Evolutionary conservation across 1,284 basidiomycete species (phyloP), one percentile per base, ranked within the genome.

Genomic region (Rhodofomes roseus): DNA sequence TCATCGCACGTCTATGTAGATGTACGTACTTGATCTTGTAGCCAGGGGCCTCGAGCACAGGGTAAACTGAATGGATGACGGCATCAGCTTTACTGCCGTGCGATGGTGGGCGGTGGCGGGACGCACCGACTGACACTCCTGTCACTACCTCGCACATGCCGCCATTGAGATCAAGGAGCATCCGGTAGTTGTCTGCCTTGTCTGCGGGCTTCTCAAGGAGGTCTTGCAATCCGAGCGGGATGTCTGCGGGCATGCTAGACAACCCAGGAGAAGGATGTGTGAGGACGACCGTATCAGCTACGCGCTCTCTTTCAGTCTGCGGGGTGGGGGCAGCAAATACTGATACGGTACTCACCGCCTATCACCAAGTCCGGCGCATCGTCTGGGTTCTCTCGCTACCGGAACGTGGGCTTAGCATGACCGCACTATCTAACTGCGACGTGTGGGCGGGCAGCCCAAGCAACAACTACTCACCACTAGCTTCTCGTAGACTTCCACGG

Each of bases 341-440:
- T n/a, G n/a, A n/a, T n/a, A n/a, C n/a, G n/a, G 25, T 23, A 68
- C 81, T 55, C 50, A 92, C 93, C 93, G 62, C 86, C 90, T 64
- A 99, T 98, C 50, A 98, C 95, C 25, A 98, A 82, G 74, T 98
- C 96, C 2, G 96, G 95, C 1, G 93, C 82, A 69, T 96, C 85
- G 22, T 93, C 87, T 8, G 92, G 91, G 64, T 91, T 74, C 58
- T 86, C 77, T 56, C 65, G 72, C 84, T 89, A 63, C 31, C n/a
- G 27, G 23, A 20, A 22, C 43, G 29, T 4, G 12, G 12, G 23
- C 25, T 18, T 1, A 48, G 25, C 16, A 16, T 39, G 12, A 44
- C 41, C 8, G 44, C 44, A 14, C n/a, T n/a, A n/a, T n/a, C n/a
- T n/a, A n/a, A n/a, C n/a, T n/a, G n/a, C n/a, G n/a, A n/a, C n/a